Evolutionary conservation across 208 protist genomes (phyloP), one percentile per base, ranked within the genome.

Genomic region (Endotrypanum monterogeii): DNA sequence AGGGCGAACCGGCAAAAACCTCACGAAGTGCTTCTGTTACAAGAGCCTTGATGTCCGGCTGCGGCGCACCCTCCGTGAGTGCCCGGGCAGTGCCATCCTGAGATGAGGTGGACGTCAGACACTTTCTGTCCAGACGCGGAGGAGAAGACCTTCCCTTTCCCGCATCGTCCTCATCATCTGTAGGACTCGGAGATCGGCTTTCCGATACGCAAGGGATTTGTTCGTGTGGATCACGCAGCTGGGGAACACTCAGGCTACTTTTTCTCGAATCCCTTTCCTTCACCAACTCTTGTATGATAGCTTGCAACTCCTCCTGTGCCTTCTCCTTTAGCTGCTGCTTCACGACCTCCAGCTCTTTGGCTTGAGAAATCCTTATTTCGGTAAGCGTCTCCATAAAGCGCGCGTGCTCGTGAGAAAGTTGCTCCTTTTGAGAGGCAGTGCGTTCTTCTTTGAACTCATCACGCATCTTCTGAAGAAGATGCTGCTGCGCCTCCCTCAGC

Each of bases 21-120:
- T 88, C 79, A 39, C 83, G 80, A 51, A 95, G 79, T 46, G 85
- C 83, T 54, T 92, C 88, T 16, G 83, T 92, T n/a, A 95, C 67
- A 56, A 87, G 69, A 60, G 78, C 76, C 35, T 89, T 87, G 44
- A 95, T 83, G 69, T 92, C 83, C 35, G 58, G 62, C 46, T 62
- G 76, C 30, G 76, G 35, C 18, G 71, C 54, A 4, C 58, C 48
- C 23, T 32, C 67, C 57, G 48, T 44, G 61, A 58, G 32, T 7
- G n/a, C 58, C 35, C 52, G 57, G 23, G 57, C 39, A 25, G 61
- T 20, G 25, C 37, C 41, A 9, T 76, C 71, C 25, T 70, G 57
- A 20, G 23, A 28, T 23, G 51, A 63, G 12, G 61, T 51, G 23
- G 57, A 67, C 44, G 74, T 58, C 2, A 83, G 68, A 2, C 78